Base-by-base conservation (phyloP, 805 yeast genomes). In the Myxozyma udenii region DNA sequence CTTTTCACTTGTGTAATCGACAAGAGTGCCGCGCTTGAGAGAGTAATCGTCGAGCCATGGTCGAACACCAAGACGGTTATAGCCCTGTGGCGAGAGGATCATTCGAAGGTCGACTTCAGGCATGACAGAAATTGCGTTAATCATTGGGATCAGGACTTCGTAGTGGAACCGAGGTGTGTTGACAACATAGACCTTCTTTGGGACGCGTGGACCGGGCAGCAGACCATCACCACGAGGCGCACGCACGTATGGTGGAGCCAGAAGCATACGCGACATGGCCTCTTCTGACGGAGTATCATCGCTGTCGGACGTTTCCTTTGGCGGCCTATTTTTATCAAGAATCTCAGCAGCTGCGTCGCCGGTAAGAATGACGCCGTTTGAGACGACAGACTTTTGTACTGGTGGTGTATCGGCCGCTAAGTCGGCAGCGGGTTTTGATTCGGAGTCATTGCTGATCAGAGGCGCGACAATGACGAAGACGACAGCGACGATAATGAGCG, bases 161-260 rank as follows among this genome's bases (percentile, higher is more conserved):
- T 28, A 55, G 24, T 55, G 59, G 19, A 51, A 55, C 21, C 54
- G 47, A 1, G 51, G 54, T 11, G 57, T 12, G 41, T 55, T 55
- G 48, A 55, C 25, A 23, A 55, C 39, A 23, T 24, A 53, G 21
- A 55, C 48, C 16, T 12, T 46, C 18, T 41, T 43, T 11, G 19
- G 48, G 3, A 23, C 35, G 18, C 40, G 50, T 9, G 33, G 33
- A 28, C 33, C 33, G 33, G 9, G 14, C 12, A 14, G 9, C 33
- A 28, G 33, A 28, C 14, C 12, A 28, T 28, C 9, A 9, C 14
- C 14, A 9, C 14, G 9, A 9, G 33, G 14, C 12, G 14, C 12
- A 9, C 12, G 14, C 33, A 28, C 33, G 14, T 28, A 28, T 28
- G 33, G 33, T 9, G 33, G 33, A 9, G 33, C 14, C 33, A 28